A percentile compares a stretch with the other conserved stretches of the same genome.
Conservation (phyloP, 2,329 filamentous ascomycete species). For the Arthrobotrys sphaeroides region DNA sequence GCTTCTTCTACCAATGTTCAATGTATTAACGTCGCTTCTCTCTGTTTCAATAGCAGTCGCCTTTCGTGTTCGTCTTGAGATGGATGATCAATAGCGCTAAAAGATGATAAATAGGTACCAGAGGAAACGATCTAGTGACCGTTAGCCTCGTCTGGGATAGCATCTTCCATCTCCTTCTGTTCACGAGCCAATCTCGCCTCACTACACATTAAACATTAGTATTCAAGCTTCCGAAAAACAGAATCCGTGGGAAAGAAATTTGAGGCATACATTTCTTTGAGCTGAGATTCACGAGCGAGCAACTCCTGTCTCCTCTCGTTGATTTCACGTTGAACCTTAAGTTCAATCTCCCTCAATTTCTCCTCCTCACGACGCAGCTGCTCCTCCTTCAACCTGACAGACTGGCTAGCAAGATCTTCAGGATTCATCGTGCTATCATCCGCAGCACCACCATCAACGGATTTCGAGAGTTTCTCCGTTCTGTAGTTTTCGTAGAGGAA, state of each 20-base stretch:
- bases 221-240: conserved; percentile 13
- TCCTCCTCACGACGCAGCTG: conserved; percentile 98
- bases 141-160: conserved; percentile 46
- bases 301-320: conserved; percentile 99
- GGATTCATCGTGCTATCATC: conserved; percentile 94
- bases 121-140: conserved; percentile 33
- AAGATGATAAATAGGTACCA: neutral
- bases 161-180: conserved; percentile 52
- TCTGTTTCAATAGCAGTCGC: conserved; percentile 10
- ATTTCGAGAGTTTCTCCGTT: conserved; percentile 99
- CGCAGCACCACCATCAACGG: conserved; percentile 87
- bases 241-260: neutral
- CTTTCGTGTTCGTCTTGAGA: conserved; percentile 7
- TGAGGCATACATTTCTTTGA: conserved; percentile 80
- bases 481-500: conserved; percentile 99
- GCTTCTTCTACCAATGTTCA: neutral
- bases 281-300: conserved; percentile 94
- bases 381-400: conserved; percentile 98
- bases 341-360: conserved; percentile 98
- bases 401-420: conserved; percentile 95
- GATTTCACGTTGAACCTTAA: conserved; percentile 99
- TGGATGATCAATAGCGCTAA: conserved; percentile 1
- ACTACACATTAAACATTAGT: conserved; percentile 48
- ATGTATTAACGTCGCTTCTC: conserved; percentile 5
- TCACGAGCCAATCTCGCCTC: conserved; percentile 59